Base-by-base conservation (phyloP, 164 flowering plant species). In the Magnolia sinica region DNA sequence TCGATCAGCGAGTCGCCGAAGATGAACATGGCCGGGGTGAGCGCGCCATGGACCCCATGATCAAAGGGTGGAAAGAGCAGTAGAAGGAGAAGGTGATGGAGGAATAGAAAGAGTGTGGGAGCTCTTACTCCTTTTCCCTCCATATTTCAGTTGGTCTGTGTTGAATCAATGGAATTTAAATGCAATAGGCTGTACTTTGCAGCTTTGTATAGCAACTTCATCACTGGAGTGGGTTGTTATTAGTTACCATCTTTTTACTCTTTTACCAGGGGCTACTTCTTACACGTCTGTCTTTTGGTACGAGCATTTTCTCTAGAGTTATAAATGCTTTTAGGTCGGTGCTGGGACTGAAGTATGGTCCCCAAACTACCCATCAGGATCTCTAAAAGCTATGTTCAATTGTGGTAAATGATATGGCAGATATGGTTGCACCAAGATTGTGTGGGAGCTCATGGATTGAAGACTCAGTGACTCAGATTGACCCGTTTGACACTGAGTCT, bases 1-100 rank as follows among this genome's bases (percentile, higher is more conserved):
- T 86, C 88, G 10, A 81, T 82, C 77, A 84, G 51, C 0, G 86
- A 86, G 73, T 86, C 88, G 0, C 86, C 86, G 29, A 86, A 84
- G 68, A 86, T 77, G 79, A 84, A 84, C 84, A 84, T 76, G 72
- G 85, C 85, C 1, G 85, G 85, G n/a, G 81, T 67, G 31, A 82
- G 76, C 2, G 83, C 76, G 0, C 13, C 78, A 4, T 8, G 20
- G 37, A 7, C 45, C 1, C 3, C 66, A 68, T 49, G 58, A n/a
- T 67, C 61, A 8, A 45, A 27, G 51, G 31, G 72, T 10, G 68
- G 58, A 18, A 78, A 58, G 23, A 22, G 50, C 19, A 63, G 71
- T 64, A 77, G 29, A n/a, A 64, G 14, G 9, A 68, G 37, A n/a
- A 63, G 74, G 51, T 74, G 29, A 19, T 51, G 7, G 19, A 68